phyloP scores from a whole-genome alignment of 75 land plant species.

The Pinus taeda region DNA sequence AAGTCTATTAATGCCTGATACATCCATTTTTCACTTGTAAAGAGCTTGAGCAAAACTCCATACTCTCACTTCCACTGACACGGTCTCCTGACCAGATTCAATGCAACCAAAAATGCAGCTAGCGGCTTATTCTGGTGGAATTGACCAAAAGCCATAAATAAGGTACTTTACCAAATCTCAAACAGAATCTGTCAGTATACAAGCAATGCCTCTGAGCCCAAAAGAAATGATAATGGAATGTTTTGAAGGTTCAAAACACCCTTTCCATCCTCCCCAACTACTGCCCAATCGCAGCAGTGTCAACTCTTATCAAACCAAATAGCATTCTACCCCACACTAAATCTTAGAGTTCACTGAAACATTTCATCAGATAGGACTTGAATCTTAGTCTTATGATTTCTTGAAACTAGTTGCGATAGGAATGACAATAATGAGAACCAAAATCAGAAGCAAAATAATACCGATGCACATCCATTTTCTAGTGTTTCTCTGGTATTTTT shows the following conservation, averaged over 20 bases:
- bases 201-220: neutral
- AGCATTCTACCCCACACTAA: neutral
- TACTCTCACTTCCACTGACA: neutral
- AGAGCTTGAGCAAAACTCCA: slow-evolving; percentile 12
- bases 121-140: neutral
- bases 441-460: slow-evolving; percentile 25
- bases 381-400: neutral
- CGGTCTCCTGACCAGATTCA: too few species aligned
- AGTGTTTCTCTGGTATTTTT: slow-evolving; percentile 43
- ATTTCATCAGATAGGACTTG: neutral
- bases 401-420: slow-evolving; percentile 18
- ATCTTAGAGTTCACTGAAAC: neutral
- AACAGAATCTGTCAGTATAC: neutral
- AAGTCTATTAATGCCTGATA: neutral
- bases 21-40: neutral
- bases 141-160: neutral
- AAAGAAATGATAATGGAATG: neutral
- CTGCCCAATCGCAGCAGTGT: neutral
- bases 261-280: neutral
- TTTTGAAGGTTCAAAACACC: slow-evolving; percentile 6
- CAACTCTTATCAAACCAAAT: neutral
- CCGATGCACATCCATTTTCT: slow-evolving; percentile 68
- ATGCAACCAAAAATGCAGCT: neutral
- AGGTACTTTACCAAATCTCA: neutral
- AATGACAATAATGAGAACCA: slow-evolving; percentile 40